phyloP scores from a whole-genome alignment of 139 green algal genomes.

The Cymbomonas tetramitiformis region DNA sequence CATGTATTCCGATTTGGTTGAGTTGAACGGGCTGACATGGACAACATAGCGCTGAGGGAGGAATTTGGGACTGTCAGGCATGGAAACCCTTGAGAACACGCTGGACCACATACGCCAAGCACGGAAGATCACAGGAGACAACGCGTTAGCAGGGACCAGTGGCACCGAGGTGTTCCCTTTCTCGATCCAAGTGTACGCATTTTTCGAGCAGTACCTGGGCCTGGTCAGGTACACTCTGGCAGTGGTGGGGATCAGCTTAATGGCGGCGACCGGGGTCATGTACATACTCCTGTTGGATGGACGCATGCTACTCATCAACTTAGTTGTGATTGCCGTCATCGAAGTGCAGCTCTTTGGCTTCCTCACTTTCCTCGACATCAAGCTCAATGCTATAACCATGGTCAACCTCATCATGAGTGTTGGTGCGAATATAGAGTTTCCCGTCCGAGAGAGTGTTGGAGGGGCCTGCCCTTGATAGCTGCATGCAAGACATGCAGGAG shows the following conservation, averaged over 20 bases:
- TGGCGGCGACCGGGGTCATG: constrained; percentile 1
- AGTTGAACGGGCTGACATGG: no score
- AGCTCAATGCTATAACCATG: constrained; percentile 24
- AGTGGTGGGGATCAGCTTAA: neutral
- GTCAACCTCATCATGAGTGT: constrained; percentile 26
- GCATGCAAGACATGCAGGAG: no score
- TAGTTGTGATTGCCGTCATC: constrained; percentile 24
- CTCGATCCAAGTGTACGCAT: neutral
- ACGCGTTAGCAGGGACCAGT: no score
- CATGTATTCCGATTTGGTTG: no score
- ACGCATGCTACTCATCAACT: neutral
- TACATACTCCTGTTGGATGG: neutral
- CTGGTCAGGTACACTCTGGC: neutral
- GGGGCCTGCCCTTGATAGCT: no score
- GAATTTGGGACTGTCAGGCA: no score
- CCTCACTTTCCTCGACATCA: constrained; percentile 18
- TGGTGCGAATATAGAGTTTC: constrained; percentile 27
- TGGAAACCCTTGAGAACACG: neutral
- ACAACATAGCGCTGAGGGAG: no score
- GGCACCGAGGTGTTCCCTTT: no score
- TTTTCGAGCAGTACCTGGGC: constrained; percentile 17
- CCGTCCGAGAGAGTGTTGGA: no score
- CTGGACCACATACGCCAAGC: neutral
- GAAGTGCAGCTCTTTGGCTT: constrained; percentile 21
- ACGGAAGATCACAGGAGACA: neutral